Percentiles rank a stretch among this genome's conserved stretches.
phyloP scores from a whole-genome alignment of 1,284 basidiomycete genomes.

The Sanghuangporus baumii region DNA sequence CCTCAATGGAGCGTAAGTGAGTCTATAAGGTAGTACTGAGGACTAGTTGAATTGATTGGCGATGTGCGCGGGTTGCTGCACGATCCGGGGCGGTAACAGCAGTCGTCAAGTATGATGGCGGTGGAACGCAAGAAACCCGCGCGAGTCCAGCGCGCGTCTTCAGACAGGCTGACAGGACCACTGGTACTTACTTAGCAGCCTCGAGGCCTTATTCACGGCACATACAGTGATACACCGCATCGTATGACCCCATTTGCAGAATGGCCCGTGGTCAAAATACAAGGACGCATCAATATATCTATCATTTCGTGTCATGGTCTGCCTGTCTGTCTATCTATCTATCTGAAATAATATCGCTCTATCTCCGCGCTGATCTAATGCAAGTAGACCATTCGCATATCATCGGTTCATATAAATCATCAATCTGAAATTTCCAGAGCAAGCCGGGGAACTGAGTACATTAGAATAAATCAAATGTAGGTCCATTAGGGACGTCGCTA shows the following conservation, averaged over 20 bases:
- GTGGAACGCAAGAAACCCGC: background rate
- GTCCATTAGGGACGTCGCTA: too few species aligned
- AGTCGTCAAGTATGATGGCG: background rate
- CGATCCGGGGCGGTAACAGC: background rate
- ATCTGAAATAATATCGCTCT: background rate
- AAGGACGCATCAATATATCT: background rate
- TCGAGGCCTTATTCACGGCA: background rate
- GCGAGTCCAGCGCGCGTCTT: background rate
- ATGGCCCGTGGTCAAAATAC: background rate
- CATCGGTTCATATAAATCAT: background rate
- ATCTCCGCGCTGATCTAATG: background rate
- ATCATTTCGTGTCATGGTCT: background rate
- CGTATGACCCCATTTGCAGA: slow-evolving; percentile 2
- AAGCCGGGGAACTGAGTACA: background rate
- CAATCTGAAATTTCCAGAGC: background rate
- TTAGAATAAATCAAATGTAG: too few species aligned
- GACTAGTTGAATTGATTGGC: background rate
- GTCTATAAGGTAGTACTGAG: background rate
- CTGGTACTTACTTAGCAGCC: background rate
- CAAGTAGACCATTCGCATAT: background rate
- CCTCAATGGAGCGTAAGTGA: background rate
- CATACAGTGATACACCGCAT: background rate
- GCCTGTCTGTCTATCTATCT: background rate
- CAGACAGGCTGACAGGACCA: background rate
- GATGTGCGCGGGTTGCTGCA: background rate